Evolutionary conservation across 371 early-diverging fungal species (phyloP), one percentile per base, ranked within the genome.

Genomic region (Circinella minor): DNA sequence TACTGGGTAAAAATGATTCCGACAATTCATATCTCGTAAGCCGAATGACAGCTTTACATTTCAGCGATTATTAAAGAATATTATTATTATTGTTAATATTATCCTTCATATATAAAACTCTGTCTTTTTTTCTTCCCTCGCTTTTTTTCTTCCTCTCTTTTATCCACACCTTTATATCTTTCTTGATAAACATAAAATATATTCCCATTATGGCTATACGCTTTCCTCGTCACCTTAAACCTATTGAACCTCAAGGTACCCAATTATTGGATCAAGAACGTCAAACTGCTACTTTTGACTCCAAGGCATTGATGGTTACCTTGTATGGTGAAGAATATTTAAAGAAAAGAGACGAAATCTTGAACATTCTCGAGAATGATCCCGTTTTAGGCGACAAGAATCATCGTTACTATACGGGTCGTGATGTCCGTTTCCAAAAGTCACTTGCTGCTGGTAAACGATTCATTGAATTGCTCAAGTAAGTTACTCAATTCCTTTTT

Each of bases 381-480:
- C 84, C 89, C 13, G 72, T 82, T 0, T 69, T 89, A 10, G 69
- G 77, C 15, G 88, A 89, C 68, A 89, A 89, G 73, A 80, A 81
- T 10, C 73, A 88, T 65, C 83, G 88, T 37, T 87, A 85, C 61
- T 89, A 80, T 70, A 71, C 73, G 59, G 88, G 87, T 20, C 79
- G 89, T 55, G 81, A 81, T 17, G 74, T 85, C 8, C 84, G 84
- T 9, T 87, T 88, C 66, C 73, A 79, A 36, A 74, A 81, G 46
- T 79, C 87, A 39, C 66, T 88, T 38, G 78, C 66, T 39, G 81
- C 81, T 69, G 86, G 85, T n/a, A 77, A 81, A 43, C 81, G 86
- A 27, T 67, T 87, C 36, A 84, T 77, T 39, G 81, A 86, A 61
- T 71, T 89, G 13, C 60, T 75, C n/a, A 78, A 77, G 86, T 80